Percentiles rank a stretch among this genome's conserved stretches.
These are phyloP conservation scores for Amphirosellinia nigrospora DNA, from an alignment of 495 filamentous ascomycete species.

Conservation along the genomic window DNA sequence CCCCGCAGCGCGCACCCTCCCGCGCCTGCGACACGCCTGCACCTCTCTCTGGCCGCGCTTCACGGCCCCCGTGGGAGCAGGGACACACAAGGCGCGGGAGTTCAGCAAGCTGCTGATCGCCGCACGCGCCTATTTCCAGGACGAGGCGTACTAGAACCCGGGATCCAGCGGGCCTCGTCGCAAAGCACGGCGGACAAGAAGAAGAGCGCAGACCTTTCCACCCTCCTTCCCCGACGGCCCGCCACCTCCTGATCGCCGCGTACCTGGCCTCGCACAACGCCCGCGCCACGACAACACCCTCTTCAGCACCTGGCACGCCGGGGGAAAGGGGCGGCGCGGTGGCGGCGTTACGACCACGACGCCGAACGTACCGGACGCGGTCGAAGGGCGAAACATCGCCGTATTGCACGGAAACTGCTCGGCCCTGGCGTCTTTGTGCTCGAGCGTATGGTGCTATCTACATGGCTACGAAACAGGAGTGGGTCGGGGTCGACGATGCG, in stretches of 20 bases:
- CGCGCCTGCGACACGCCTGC: conserved; percentile 63
- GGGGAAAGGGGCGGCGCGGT: conserved; percentile 47
- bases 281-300: conserved; percentile 76
- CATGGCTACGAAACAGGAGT: conserved; percentile 75
- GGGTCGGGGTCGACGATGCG: conserved; percentile 44
- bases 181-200: conserved; percentile 17
- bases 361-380: conserved; percentile 47
- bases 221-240: conserved; percentile 80
- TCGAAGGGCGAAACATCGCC: conserved; percentile 66
- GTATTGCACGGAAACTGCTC: conserved; percentile 72
- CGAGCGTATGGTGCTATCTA: conserved; percentile 87
- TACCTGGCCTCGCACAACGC: conserved; percentile 93
- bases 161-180: conserved; percentile 58
- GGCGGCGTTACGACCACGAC: conserved; percentile 36
- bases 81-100: conserved; percentile 72
- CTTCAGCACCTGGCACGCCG: conserved; percentile 81
- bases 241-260: conserved; percentile 80
- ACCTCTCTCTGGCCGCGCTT: conserved; percentile 72
- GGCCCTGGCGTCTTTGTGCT: conserved; percentile 81
- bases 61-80: conserved; percentile 67
- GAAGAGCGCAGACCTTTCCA: conserved; percentile 39
- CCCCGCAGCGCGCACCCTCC: conserved; percentile 67
- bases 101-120: conserved; percentile 81
- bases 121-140: conserved; percentile 75
- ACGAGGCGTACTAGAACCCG: conserved; percentile 74